phyloP scores from a whole-genome alignment of 192 early-diverging fungal genomes.

The Gigaspora rosea region DNA sequence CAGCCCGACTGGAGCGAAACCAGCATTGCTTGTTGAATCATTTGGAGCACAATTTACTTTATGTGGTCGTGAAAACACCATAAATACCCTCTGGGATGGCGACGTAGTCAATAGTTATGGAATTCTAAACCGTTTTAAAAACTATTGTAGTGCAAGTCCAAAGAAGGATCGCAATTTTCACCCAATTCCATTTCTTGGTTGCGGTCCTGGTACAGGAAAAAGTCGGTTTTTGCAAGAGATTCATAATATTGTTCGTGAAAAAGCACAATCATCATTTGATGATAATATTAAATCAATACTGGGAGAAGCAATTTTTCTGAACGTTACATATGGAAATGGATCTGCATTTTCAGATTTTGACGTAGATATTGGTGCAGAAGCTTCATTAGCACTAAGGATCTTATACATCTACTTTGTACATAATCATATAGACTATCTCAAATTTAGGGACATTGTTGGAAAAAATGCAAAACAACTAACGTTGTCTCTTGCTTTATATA shows the following conservation, averaged over 20 bases:
- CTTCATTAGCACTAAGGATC: neutral
- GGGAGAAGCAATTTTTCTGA: neutral
- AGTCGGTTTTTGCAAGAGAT: constrained; percentile 20
- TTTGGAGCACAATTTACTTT: constrained; percentile 9
- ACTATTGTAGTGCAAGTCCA: neutral
- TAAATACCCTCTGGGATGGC: constrained; percentile 19
- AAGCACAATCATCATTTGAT: neutral
- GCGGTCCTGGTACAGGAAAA: constrained; percentile 19
- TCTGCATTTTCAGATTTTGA: neutral
- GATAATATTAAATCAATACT: neutral
- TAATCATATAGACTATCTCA: neutral
- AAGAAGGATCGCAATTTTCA: neutral
- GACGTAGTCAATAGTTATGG: neutral
- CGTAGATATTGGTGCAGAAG: neutral
- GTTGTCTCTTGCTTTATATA: neutral
- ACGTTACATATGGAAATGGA: constrained; percentile 21
- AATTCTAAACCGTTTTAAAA: neutral
- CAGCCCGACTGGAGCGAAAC: neutral
- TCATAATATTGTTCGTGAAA: neutral
- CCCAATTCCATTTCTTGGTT: neutral
- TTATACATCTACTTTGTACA: neutral
- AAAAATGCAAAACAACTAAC: neutral
- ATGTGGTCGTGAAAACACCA: neutral
- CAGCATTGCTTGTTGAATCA: neutral
- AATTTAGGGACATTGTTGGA: neutral